Conservation (phyloP, 2,329 filamentous ascomycete species). For the Pseudocercospora fijiensis region DNA sequence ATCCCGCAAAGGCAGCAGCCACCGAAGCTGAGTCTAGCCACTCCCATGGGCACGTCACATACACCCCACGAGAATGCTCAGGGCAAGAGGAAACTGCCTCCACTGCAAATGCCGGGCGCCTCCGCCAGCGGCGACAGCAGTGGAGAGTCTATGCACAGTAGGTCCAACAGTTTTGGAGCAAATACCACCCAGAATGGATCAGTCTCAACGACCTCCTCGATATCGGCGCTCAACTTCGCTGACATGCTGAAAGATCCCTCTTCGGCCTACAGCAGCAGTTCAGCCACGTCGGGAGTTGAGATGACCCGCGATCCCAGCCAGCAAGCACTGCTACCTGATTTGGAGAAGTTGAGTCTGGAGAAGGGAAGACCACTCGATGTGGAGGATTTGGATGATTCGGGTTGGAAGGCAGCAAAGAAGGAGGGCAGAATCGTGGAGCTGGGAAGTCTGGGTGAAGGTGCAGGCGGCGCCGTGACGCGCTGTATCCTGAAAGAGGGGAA, state of each 20-base stretch:
- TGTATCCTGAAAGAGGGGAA: conserved; percentile 88
- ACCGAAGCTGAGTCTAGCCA: conserved; percentile 80
- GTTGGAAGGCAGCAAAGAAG: conserved; percentile 88
- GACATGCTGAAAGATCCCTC: conserved; percentile 75
- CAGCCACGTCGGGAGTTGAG: conserved; percentile 47
- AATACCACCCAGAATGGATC: conserved; percentile 71
- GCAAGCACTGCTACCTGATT: conserved; percentile 70
- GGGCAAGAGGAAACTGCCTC: conserved; percentile 36
- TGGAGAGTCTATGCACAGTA: conserved; percentile 73
- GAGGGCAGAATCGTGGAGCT: conserved; percentile 85
- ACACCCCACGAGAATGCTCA: conserved; percentile 58
- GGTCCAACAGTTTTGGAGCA: conserved; percentile 82
- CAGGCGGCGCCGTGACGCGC: conserved; percentile 89
- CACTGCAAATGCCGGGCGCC: conserved; percentile 55
- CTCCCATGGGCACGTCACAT: conserved; percentile 78
- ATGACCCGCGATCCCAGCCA: conserved; percentile 84
- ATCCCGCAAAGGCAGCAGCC: conserved; percentile 59
- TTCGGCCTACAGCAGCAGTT: conserved; percentile 63
- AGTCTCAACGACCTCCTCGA: conserved; percentile 83
- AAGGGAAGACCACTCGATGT: conserved; percentile 83
- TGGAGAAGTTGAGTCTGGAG: conserved; percentile 79
- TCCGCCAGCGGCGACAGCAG: conserved; percentile 72
- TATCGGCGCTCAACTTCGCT: conserved; percentile 78
- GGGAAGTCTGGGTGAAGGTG: conserved; percentile 88
- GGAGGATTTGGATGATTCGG: conserved; percentile 90